Evolutionary conservation across 2,329 filamentous ascomycete species (phyloP), one percentile per base, ranked within the genome.

Genomic region (Arthrinium puccinioides): DNA sequence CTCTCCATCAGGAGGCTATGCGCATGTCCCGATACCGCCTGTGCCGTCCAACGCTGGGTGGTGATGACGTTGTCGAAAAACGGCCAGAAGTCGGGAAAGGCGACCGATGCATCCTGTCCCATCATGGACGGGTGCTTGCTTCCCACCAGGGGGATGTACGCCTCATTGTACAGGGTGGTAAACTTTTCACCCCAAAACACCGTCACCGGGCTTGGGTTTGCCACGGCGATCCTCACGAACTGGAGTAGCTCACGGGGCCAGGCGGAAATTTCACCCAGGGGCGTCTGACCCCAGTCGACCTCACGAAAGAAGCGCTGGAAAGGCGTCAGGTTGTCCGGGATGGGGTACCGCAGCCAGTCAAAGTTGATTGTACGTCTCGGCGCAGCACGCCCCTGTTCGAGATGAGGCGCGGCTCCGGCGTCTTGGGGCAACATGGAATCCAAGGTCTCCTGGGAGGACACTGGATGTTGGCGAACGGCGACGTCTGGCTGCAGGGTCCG

Each of bases 201-300:
- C 3, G 58, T 53, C 5, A 47, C 51, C 10, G 62, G 58, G 10
- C 48, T 46, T 21, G 52, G 55, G 39, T 64, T 60, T n/a, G 48
- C 51, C 44, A 63, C 50, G 7, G 61, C 41, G 18, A 63, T 47
- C 36, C 56, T 56, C 8, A 55, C 51, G 26, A 53, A 47, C 8
- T 63, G 59, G 18, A 63, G 57, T 8, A 70, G 61, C 16, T 62
- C 55, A 1, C 51, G 27, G 2, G 57, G 47, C 67, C 67, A 71
- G 21, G 37, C 47, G 5, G 45, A 40, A 41, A 64, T 60, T 2
- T 60, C 55, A 1, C 67, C 68, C 2, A 70, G 44, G 4, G 56
- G 53, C 1, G 66, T 68, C 6, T 50, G 47, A 7, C 44, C 50
- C 67, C 67, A 72, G 41, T 69, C 57, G 6, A 66, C 18, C 3